Percentiles rank a stretch among this genome's conserved stretches.
These are phyloP conservation scores for Neltuma alba DNA, from an alignment of 306 rosid species.

Conservation along the genomic window DNA sequence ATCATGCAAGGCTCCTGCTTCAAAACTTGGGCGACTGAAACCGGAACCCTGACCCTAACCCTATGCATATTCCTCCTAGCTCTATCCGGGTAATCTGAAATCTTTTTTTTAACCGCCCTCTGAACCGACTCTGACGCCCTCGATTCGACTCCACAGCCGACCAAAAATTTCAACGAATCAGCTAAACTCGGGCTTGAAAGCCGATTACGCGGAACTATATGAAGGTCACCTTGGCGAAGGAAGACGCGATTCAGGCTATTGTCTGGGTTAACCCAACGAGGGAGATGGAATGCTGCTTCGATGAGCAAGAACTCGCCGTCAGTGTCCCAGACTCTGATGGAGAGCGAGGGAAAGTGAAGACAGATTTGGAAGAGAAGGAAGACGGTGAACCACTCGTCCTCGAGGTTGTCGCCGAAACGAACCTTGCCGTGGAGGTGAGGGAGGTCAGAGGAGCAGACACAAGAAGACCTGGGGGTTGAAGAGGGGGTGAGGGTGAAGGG, in stretches of 20 bases:
- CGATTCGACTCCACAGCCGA: constrained; percentile 39
- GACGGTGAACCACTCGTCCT: constrained; percentile 90
- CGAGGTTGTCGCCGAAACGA: constrained; percentile 83
- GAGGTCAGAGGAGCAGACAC: constrained; percentile 57
- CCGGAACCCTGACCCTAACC: constrained; percentile 82
- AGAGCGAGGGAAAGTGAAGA: constrained; percentile 58
- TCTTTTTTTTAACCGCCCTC: constrained; percentile 49
- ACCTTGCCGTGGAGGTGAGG: constrained; percentile 89
- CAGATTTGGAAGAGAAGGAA: constrained; percentile 84
- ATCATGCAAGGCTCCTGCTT: constrained; percentile 73
- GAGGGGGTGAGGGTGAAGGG: constrained; percentile 75
- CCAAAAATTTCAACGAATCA: constrained; percentile 62
- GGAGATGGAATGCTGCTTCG: constrained; percentile 93
- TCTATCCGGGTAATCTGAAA: constrained; percentile 67
- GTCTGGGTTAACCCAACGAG: constrained; percentile 92
- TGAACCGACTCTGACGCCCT: constrained; percentile 65
- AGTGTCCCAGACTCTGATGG: constrained; percentile 82
- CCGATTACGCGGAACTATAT: constrained; percentile 55
- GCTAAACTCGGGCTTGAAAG: constrained; percentile 51
- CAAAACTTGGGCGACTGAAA: constrained; percentile 65
- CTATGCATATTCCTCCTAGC: constrained; percentile 60
- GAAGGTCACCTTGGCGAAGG: constrained; percentile 63
- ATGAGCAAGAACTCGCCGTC: constrained; percentile 94
- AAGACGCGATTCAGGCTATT: constrained; percentile 71
- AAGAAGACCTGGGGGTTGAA: constrained; percentile 49